These are phyloP conservation scores for Yarrowia yakushimensis DNA, from an alignment of 805 yeast genomes.

Conservation along the genomic window DNA sequence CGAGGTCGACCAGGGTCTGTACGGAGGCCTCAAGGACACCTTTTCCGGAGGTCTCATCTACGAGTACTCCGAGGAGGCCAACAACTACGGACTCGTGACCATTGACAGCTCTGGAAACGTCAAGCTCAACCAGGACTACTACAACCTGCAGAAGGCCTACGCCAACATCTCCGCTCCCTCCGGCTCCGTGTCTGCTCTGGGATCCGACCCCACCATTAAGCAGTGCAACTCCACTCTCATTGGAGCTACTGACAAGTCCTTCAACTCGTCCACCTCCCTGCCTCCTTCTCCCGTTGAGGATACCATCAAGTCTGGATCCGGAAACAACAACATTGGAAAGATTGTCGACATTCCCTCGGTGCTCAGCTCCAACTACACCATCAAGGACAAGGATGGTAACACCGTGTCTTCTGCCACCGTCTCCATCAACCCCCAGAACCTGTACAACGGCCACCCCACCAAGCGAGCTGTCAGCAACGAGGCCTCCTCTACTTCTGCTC, in stretches of 20 bases:
- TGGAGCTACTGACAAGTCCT: slow-evolving; percentile 32
- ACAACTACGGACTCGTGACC: slow-evolving; percentile 76
- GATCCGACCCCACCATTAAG: slow-evolving; percentile 30
- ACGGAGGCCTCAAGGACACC: slow-evolving; percentile 50
- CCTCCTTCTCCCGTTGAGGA: slow-evolving; percentile 41
- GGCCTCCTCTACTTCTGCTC: slow-evolving; percentile 25
- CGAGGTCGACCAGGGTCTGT: slow-evolving; percentile 66
- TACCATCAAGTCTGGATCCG: slow-evolving; percentile 40
- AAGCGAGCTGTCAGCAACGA: slow-evolving; percentile 21
- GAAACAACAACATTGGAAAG: slow-evolving; percentile 40
- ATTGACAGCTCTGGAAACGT: slow-evolving; percentile 50
- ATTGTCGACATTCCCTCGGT: slow-evolving; percentile 33
- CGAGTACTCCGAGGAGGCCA: slow-evolving; percentile 76
- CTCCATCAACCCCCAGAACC: slow-evolving; percentile 30
- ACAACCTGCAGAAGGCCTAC: slow-evolving; percentile 56
- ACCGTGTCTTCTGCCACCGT: slow-evolving; percentile 33
- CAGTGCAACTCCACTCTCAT: slow-evolving; percentile 32
- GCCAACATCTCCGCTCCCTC: slow-evolving; percentile 40
- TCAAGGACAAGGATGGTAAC: slow-evolving; percentile 37
- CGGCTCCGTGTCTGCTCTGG: slow-evolving; percentile 29
- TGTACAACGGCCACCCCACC: slow-evolving; percentile 32
- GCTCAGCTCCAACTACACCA: slow-evolving; percentile 34
- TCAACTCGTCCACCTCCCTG: slow-evolving; percentile 36
- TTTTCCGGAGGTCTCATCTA: slow-evolving; percentile 92
- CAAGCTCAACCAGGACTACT: slow-evolving; percentile 54